These are phyloP conservation scores for Phytopythium sindhum DNA, from an alignment of 352 stramenopile genomes.

Conservation along the genomic window DNA sequence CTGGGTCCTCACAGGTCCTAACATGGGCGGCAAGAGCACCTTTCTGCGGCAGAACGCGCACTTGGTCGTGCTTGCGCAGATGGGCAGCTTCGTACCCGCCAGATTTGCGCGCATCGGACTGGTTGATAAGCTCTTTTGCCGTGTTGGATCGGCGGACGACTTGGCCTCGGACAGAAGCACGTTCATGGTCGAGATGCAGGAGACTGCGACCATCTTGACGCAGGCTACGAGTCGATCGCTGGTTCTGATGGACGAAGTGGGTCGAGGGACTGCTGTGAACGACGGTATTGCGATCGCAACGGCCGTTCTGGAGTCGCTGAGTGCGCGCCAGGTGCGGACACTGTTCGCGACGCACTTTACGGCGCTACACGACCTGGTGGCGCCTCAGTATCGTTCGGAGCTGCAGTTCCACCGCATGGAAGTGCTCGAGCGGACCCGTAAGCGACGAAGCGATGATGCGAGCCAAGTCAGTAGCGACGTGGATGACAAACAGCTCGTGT, in stretches of 20 bases:
- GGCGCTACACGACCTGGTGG: slow-evolving; percentile 42
- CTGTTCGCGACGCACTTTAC: slow-evolving; percentile 88
- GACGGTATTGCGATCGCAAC: slow-evolving; percentile 80
- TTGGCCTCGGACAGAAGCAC: slow-evolving; percentile 77
- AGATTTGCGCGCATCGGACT: slow-evolving; percentile 63
- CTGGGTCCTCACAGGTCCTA: slow-evolving; percentile 85
- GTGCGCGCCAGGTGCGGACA: slow-evolving; percentile 46
- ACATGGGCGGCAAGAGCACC: slow-evolving; percentile 88
- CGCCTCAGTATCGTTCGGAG: slow-evolving; percentile 20
- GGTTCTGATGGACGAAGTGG: slow-evolving; percentile 89
- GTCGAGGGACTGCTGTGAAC: slow-evolving; percentile 70
- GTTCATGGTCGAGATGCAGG: slow-evolving; percentile 89
- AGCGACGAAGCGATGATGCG: neutral
- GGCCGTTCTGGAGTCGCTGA: slow-evolving; percentile 72
- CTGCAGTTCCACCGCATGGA: slow-evolving; percentile 72
- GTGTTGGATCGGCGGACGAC: slow-evolving; percentile 80
- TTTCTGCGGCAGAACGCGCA: slow-evolving; percentile 81
- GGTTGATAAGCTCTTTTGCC: slow-evolving; percentile 80
- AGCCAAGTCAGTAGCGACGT: neutral
- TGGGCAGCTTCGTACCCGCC: slow-evolving; percentile 79
- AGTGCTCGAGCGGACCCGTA: slow-evolving; percentile 34
- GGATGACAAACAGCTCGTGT: slow-evolving; percentile 44
- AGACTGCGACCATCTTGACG: slow-evolving; percentile 72
- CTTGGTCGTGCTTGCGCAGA: slow-evolving; percentile 74
- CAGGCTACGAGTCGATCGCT: slow-evolving; percentile 73